Evolutionary conservation across 208 protist species (phyloP).

Genomic region (Leishmania tarentolae): DNA sequence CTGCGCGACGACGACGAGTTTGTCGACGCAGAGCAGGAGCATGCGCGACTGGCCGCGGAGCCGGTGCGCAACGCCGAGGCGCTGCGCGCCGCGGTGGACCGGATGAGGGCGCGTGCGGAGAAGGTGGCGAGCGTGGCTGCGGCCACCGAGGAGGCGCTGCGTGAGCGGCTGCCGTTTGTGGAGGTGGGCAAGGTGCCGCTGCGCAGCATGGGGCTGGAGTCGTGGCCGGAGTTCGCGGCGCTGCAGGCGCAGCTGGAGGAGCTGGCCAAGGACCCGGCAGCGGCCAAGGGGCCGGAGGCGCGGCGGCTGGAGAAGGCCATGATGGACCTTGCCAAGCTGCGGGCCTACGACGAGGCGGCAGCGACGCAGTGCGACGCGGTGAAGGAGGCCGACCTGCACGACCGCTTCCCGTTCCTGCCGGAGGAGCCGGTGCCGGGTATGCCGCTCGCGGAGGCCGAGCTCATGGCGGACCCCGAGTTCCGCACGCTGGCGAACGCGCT

Average conservation of each 20-base stretch:
- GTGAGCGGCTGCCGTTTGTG: neutral
- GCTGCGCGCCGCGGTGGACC: slow-evolving; percentile 17
- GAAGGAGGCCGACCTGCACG: slow-evolving; percentile 31
- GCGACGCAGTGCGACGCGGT: slow-evolving; percentile 27
- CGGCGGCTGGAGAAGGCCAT: slow-evolving; percentile 50
- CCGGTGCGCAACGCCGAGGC: neutral
- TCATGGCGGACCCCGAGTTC: slow-evolving; percentile 49
- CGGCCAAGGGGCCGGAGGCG: slow-evolving; percentile 29
- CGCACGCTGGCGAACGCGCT: slow-evolving; percentile 39
- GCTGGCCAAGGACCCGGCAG: slow-evolving; percentile 29
- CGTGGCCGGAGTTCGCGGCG: too few species aligned
- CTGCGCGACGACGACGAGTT: neutral
- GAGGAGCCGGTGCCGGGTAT: slow-evolving; percentile 44
- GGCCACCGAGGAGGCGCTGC: slow-evolving; percentile 14
- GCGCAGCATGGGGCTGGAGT: slow-evolving; percentile 10
- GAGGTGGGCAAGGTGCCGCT: slow-evolving; percentile 20
- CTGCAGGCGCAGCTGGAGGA: too few species aligned
- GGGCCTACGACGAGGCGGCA: too few species aligned
- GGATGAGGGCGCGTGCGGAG: slow-evolving; percentile 19
- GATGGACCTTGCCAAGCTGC: slow-evolving; percentile 18
- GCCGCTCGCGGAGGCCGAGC: slow-evolving; percentile 35
- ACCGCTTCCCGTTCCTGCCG: slow-evolving; percentile 41
- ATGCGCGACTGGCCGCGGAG: neutral
- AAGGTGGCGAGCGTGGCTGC: neutral
- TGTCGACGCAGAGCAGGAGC: neutral